Evolutionary conservation across 2,329 filamentous ascomycete genomes (phyloP), one percentile per base, ranked within the genome.

Genomic region (Alternaria novae-zelandiae): DNA sequence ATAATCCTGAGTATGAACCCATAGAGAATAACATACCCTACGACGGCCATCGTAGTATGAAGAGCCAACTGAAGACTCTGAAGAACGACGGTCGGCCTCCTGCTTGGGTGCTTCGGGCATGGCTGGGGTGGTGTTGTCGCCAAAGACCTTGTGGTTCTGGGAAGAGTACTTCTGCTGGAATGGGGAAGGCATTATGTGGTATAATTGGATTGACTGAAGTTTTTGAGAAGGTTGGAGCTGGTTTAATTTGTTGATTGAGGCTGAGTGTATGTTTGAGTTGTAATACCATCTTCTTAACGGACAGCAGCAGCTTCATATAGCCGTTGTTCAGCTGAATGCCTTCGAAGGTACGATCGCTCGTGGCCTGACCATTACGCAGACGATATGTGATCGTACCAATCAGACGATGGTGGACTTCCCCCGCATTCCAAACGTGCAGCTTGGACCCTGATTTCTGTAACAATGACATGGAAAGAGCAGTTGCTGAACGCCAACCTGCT

Each of bases 101-200:
- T 77, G 64, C 61, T 76, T 78, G 4, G 75, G 73, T 20, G 60
- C 75, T 20, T 78, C 76, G n/a, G 77, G 76, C 75, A 78, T 78
- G 10, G 64, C 58, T 51, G 75, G 73, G 6, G 65, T 61, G 8
- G 68, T 70, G 57, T 71, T 72, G 26, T 75, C 71, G 47, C 69
- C 73, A 47, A 76, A 79, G 20, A 73, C 23, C 56, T 72, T 78
- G 66, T 79, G 74, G 45, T 55, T 76, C 51, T 80, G 78, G 15
- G 71, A 70, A 28, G 77, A 75, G 63, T 79, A 79, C 56, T 80
- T 80, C 57, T 80, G 78, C 54, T 79, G 76, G 61, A 80, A 76
- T 64, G 78, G 76, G 49, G 76, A 79, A 65, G 78, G 76, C 78
- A 80, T 80, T 13, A 20, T 54, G 49, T 25, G 41, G 3, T 15